Conservation (phyloP, 2,329 filamentous ascomycete genomes). For the Truncatella angustata region DNA sequence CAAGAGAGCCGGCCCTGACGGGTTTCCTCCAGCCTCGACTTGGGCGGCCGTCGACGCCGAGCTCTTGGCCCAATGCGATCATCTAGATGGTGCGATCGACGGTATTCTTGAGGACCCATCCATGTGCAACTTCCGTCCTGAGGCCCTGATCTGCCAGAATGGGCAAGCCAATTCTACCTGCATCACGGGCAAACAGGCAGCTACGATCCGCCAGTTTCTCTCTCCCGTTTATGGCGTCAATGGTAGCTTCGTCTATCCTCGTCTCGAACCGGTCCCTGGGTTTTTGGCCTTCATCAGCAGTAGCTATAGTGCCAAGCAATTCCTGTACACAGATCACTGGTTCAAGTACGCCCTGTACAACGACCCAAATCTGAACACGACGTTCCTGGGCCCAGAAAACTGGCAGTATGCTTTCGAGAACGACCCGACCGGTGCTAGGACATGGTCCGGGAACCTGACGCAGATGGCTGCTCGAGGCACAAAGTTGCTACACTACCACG, state of each 20-base stretch:
- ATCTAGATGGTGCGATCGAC: constrained; percentile 14
- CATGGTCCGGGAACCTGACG: constrained; percentile 26
- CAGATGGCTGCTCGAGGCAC: constrained; percentile 34
- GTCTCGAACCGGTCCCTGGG: constrained; percentile 48
- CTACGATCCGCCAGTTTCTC: constrained; percentile 14
- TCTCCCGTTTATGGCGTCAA: constrained; percentile 6
- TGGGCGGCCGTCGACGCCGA: constrained; percentile 40
- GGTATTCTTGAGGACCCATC: constrained; percentile 14
- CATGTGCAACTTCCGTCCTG: constrained; percentile 15
- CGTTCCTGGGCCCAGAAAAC: not conserved
- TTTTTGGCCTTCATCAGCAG: constrained; percentile 29
- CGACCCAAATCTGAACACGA: constrained; percentile 30
- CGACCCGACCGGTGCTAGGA: not conserved
- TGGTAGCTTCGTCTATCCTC: constrained; percentile 46
- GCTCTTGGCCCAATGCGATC: constrained; percentile 14
- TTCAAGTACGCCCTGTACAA: constrained; percentile 47
- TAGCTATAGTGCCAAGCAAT: constrained; percentile 38
- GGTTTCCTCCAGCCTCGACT: constrained; percentile 17
- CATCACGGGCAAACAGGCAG: constrained; percentile 12
- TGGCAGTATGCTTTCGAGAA: constrained; percentile 4
- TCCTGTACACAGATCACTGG: constrained; percentile 44
- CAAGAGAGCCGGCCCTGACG: not conserved
- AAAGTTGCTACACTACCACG: constrained; percentile 47
- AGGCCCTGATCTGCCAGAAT: constrained; percentile 11
- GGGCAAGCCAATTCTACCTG: not conserved